Evolutionary conservation across 2,329 filamentous ascomycete genomes (phyloP).

Genomic region (Lecanicillium sp.): DNA sequence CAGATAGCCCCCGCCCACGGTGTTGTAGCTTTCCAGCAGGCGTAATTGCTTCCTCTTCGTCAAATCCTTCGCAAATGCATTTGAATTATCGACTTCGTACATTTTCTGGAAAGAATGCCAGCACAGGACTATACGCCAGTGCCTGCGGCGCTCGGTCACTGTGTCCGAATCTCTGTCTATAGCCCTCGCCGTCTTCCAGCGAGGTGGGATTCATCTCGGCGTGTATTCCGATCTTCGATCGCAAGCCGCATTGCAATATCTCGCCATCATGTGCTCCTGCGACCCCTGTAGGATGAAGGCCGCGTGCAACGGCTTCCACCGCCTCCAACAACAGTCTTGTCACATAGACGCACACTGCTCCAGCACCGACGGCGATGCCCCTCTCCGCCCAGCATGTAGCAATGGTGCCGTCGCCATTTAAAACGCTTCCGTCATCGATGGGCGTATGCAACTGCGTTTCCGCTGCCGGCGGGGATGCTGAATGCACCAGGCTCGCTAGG

Average conservation of each 20-base stretch:
- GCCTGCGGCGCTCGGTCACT: conserved; percentile 5
- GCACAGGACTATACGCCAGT: conserved; percentile 19
- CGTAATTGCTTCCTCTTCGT: no score
- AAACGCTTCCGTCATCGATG: neutral
- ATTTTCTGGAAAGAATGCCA: conserved; percentile 21
- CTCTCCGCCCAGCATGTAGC: conserved; percentile 2
- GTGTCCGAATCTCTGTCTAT: conserved; percentile 8
- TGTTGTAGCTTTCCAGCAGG: no score
- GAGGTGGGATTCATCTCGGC: neutral
- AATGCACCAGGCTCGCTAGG: conserved; percentile 6
- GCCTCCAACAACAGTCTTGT: conserved; percentile 3
- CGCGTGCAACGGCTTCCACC: neutral
- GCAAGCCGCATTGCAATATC: neutral
- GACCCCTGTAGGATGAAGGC: no score
- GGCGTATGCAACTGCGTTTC: neutral
- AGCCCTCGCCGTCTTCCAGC: neutral
- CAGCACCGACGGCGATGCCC: conserved; percentile 2
- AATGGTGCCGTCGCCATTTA: conserved; percentile 2
- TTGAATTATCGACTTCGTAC: no score
- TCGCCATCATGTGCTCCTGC: no score
- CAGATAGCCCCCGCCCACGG: no score
- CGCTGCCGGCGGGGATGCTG: neutral
- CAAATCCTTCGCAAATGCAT: no score
- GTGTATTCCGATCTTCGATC: conserved; percentile 2
- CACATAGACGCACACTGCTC: neutral